Conservation (phyloP, 2,329 filamentous ascomycete species). For the Pyricularia sp. region DNA sequence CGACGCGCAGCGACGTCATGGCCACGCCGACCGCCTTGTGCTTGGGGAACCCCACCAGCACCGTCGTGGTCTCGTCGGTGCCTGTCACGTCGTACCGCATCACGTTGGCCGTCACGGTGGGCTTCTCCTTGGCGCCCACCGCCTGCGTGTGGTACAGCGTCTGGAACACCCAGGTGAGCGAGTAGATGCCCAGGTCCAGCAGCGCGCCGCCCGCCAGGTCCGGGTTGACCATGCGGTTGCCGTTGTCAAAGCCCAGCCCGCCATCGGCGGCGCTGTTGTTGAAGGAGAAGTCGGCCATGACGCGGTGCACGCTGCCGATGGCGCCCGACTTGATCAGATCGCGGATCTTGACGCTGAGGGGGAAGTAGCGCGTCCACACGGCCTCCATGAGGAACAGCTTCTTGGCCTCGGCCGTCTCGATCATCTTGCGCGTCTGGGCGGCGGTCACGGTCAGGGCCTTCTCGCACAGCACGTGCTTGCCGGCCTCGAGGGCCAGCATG, state of each 20-base stretch:
- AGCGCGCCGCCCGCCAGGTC: slow-evolving; percentile 76
- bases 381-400: slow-evolving; percentile 74
- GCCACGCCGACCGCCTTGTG: slow-evolving; percentile 64
- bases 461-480: slow-evolving; percentile 85
- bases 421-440: slow-evolving; percentile 62
- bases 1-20: slow-evolving; percentile 53
- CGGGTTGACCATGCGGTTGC: slow-evolving; percentile 71
- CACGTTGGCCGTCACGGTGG: slow-evolving; percentile 59
- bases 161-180: slow-evolving; percentile 86
- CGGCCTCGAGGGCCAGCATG: slow-evolving; percentile 72
- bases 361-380: slow-evolving; percentile 86
- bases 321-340: slow-evolving; percentile 49
- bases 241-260: slow-evolving; percentile 45
- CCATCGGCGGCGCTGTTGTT: slow-evolving; percentile 48
- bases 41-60: slow-evolving; percentile 66
- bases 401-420: slow-evolving; percentile 63
- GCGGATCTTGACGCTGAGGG: slow-evolving; percentile 66
- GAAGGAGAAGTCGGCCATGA: slow-evolving; percentile 52
- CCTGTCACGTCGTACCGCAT: slow-evolving; percentile 62
- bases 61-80: slow-evolving; percentile 68
- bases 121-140: slow-evolving; percentile 53
- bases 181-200: slow-evolving; percentile 81
- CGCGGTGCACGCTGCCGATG: slow-evolving; percentile 50
- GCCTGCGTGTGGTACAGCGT: slow-evolving; percentile 74
- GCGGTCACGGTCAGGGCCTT: slow-evolving; percentile 85